A percentile compares a stretch with the other conserved stretches of the same genome.
phyloP scores from a whole-genome alignment of 305 asterid genomes.

The Fraxinus paxiana region DNA sequence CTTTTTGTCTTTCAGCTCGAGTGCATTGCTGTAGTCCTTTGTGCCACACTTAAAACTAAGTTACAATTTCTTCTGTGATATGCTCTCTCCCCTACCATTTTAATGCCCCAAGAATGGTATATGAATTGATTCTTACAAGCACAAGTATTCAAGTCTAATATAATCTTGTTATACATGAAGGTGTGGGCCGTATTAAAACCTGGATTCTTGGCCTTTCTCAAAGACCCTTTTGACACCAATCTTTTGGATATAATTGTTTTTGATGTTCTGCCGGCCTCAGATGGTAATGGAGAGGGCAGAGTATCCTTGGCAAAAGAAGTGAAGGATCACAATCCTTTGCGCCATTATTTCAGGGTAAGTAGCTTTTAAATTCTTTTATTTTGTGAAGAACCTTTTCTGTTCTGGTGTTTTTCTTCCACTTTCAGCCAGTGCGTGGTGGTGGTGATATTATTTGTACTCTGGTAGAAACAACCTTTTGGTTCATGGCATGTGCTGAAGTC shows the following conservation, averaged over 20 bases:
- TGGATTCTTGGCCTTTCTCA: slow-evolving; percentile 94
- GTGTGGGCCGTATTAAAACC: slow-evolving; percentile 98
- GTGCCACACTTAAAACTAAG: not conserved
- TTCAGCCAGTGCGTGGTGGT: slow-evolving; percentile 7
- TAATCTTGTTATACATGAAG: slow-evolving; percentile 43
- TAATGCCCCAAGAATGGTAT: not conserved
- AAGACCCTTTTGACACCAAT: slow-evolving; percentile 76
- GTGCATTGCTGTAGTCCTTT: not conserved
- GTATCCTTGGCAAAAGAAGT: slow-evolving; percentile 89
- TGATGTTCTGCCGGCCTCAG: slow-evolving; percentile 91
- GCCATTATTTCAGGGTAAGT: slow-evolving; percentile 91
- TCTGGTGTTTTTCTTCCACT: slow-evolving; percentile 13
- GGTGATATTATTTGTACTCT: slow-evolving; percentile 10
- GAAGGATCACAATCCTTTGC: slow-evolving; percentile 80
- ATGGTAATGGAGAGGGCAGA: slow-evolving; percentile 68
- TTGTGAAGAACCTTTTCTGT: slow-evolving; percentile 22
- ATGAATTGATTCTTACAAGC: not conserved
- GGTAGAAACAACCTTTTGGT: not conserved
- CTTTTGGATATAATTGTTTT: slow-evolving; percentile 88
- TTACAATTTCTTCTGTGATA: not conserved
- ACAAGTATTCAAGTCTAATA: slow-evolving; percentile 9
- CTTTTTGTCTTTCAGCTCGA: not conserved
- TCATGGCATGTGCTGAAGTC: slow-evolving; percentile 10
- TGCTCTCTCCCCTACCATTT: not conserved
- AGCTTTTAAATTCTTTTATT: slow-evolving; percentile 12